Percentiles rank a stretch among this genome's conserved stretches.
Conservation (phyloP, 2,329 filamentous ascomycete species). For the Amphichorda felina region DNA sequence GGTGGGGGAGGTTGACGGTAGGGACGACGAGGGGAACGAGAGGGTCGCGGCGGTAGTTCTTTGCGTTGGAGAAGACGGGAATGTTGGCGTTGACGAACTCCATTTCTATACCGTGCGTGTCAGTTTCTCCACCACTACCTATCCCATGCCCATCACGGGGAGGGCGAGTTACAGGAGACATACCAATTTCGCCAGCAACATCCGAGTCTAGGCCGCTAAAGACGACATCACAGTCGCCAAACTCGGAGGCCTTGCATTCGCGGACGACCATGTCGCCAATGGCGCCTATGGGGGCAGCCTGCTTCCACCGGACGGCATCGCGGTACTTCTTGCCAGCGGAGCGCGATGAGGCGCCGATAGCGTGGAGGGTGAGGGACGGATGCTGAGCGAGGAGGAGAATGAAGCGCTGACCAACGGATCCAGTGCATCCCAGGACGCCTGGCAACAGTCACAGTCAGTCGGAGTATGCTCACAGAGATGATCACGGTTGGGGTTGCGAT, state of each 20-base stretch:
- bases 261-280: constrained; percentile 75
- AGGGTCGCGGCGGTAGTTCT: constrained; percentile 89
- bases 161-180: too few species aligned
- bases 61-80: constrained; percentile 92
- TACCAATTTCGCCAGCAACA: constrained; percentile 85
- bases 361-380: constrained; percentile 75
- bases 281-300: constrained; percentile 69
- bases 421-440: constrained; percentile 82
- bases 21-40: constrained; percentile 89
- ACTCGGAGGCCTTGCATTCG: constrained; percentile 72
- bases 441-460: too few species aligned
- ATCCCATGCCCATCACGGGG: neutral
- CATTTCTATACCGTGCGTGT: constrained; percentile 47
- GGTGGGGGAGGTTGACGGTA: constrained; percentile 82
- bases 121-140: neutral
- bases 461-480: too few species aligned
- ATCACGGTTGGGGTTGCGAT: too few species aligned
- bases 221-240: constrained; percentile 81
- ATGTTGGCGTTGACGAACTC: constrained; percentile 82
- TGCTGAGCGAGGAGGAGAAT: constrained; percentile 84
- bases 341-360: constrained; percentile 77
- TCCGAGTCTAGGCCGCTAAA: constrained; percentile 90
- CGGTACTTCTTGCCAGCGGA: constrained; percentile 91
- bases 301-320: constrained; percentile 93
- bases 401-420: constrained; percentile 90